Conservation (phyloP, 257 asterid genomes). For the Solanum microdontum region DNA sequence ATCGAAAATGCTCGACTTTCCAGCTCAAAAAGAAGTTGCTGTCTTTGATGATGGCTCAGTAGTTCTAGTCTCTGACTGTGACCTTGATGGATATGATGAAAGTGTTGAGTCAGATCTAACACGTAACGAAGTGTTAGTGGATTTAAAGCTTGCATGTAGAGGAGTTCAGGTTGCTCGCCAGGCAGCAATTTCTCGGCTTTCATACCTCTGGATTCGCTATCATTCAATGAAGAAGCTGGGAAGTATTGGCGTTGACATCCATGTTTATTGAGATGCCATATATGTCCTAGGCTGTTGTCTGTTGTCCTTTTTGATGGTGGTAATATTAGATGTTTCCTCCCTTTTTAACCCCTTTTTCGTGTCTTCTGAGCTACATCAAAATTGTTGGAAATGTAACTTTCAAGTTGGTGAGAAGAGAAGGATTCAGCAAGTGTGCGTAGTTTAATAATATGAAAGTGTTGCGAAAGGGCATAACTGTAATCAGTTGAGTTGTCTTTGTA, state of each 20-base stretch:
- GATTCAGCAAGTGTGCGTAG: conserved; percentile 14
- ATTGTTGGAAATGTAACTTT: not conserved
- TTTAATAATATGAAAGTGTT: not conserved
- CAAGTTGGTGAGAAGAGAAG: not conserved
- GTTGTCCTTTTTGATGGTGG: not conserved
- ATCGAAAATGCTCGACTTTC: conserved; percentile 8
- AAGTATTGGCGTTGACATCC: conserved; percentile 44
- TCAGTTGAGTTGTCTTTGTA: conserved; percentile 12
- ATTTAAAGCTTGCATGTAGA: conserved; percentile 43
- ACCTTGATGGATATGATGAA: conserved; percentile 83
- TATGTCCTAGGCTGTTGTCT: not conserved
- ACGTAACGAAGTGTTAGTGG: conserved; percentile 15
- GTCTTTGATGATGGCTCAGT: conserved; percentile 58
- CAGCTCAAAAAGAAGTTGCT: conserved; percentile 14
- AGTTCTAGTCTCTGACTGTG: conserved; percentile 64
- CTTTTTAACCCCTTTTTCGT: not conserved
- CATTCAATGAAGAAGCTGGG: conserved; percentile 37
- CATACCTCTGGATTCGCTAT: conserved; percentile 58
- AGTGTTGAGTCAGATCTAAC: conserved; percentile 9
- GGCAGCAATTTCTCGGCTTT: conserved; percentile 57
- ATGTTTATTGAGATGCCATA: conserved; percentile 35
- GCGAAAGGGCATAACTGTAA: conserved; percentile 6
- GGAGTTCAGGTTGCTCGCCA: conserved; percentile 66
- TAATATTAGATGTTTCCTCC: not conserved
- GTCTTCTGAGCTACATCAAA: not conserved